phyloP scores from a whole-genome alignment of 108 stramenopile species.

The Schizochytrium sp. region DNA sequence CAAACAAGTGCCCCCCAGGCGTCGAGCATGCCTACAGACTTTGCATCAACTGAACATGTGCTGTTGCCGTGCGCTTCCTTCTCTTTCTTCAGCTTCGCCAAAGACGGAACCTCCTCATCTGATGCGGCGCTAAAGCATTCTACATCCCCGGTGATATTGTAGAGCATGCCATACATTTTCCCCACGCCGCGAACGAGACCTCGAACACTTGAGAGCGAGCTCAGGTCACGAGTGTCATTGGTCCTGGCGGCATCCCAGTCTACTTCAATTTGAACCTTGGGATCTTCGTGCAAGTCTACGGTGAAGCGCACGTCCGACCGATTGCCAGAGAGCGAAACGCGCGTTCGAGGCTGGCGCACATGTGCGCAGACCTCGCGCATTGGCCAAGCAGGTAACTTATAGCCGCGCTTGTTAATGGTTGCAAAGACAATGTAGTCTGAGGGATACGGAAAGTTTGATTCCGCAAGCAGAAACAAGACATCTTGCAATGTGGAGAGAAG shows the following conservation, averaged over 20 bases:
- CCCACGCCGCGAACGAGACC: neutral
- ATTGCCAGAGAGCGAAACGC: conserved; percentile 37
- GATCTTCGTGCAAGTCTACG: neutral
- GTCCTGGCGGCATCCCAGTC: conserved; percentile 46
- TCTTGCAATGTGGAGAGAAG: conserved; percentile 27
- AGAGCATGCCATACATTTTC: neutral
- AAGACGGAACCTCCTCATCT: neutral
- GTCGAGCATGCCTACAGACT: conserved; percentile 43
- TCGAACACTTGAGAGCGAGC: neutral
- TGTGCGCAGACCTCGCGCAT: conserved; percentile 53
- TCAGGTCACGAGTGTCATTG: neutral
- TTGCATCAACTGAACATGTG: neutral
- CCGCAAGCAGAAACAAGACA: conserved; percentile 49
- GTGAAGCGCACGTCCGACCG: conserved; percentile 38
- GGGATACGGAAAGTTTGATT: conserved; percentile 26
- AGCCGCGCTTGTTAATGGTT: conserved; percentile 37
- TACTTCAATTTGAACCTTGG: conserved; percentile 28
- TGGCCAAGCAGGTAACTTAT: conserved; percentile 61
- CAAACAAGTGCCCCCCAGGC: neutral
- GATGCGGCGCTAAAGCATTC: conserved; percentile 41
- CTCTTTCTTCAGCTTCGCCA: too few species aligned
- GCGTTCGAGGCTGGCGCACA: conserved; percentile 28
- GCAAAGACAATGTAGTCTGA: conserved; percentile 53
- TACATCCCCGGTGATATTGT: conserved; percentile 28
- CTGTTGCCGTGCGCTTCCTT: neutral